Base-by-base conservation (phyloP, 257 asterid species). In the Plantago ovata region DNA sequence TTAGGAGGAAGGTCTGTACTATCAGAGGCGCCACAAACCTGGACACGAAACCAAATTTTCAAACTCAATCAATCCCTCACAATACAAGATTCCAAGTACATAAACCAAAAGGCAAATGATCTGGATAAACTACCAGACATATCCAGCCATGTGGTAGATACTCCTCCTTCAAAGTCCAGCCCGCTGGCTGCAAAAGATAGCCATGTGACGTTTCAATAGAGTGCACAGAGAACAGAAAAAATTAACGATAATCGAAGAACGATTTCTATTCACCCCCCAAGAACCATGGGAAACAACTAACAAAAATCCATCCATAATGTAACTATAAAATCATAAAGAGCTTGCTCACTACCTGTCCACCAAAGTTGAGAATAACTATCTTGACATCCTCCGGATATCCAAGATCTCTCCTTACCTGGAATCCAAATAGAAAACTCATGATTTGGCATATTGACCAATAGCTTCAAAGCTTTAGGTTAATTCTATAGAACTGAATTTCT, bases 1-100 rank as follows among this genome's bases (percentile, higher is more conserved):
- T 93, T 93, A 36, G 96, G 86, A 40, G 97, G 99, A 71, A 93
- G 85, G 58, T 82, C 75, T 60, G 80, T 69, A 44, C 70, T 82
- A 55, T 93, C 94, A 59, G 96, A 89, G 67, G 96, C 97, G 68
- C 97, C 99, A 75, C 99, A 93, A 58, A 93, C 99, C 99, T 93
- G 78, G 67, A 72, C 4, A 38, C 14, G 65, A 54, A 74, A 58
- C 52, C 16, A 39, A 43, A 49, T 53, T 14, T 45, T 40, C 55
- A 59, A 6, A 42, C 42, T 56, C 60, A 32, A 56, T 56, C 60
- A 32, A 56, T 13, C 64, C 56, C 44, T 14, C 58, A 9, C 63
- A 13, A 43, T n/a, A 20, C 36, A 39, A 32, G 64, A 46, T 22
- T 9, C 39, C 38, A 20, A 63, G 42, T 21, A 68, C 32, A 53